Evolutionary conservation across 2,329 filamentous ascomycete genomes (phyloP), one percentile per base, ranked within the genome.

Genomic region (Sclerotinia minor): DNA sequence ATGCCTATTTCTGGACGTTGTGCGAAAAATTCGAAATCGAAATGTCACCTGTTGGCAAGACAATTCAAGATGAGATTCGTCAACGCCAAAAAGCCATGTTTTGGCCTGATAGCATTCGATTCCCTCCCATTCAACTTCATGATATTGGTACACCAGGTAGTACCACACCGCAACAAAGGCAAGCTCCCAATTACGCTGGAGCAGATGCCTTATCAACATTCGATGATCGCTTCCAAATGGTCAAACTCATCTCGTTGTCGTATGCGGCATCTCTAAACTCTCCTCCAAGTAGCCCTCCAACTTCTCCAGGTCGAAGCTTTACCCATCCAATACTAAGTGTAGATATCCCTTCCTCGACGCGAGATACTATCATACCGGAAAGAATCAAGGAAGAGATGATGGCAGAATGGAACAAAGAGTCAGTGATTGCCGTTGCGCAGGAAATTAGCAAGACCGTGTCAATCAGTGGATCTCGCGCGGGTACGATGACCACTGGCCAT

Each of bases 1-100:
- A 96, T 75, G 94, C 92, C 11, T 97, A 97, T 78, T 88, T 97
- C 68, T 94, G 91, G 89, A 85, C 87, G 0, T 77, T 97, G 69
- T 88, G 86, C 5, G 89, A 94, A 68, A 89, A 87, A 67, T 94
- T 97, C 70, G 86, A 91, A 57, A 89, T 96, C 70, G 89, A 94
- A 65, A 83, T 83, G 8, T 88, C 90, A 0, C 81, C 83, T 0
- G 83, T 91, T 24, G 93, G 92, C 9, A 84, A 84, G 64, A 87
- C 87, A 9, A 87, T 97, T 45, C 85, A 89, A 66, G 87, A 86
- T 68, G 94, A 97, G 77, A 90, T 97, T 68, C 82, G 85, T 15
- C 85, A 91, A 63, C 86, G 94, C 50, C 89, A 88, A 75, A 87
- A 83, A 73, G 89, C 91, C 75, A 84, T 88, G 29, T 86, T 95